Evolutionary conservation across 768 basidiomycete species (phyloP), one percentile per base, ranked within the genome.

Genomic region (Lactarius sanguifluus): DNA sequence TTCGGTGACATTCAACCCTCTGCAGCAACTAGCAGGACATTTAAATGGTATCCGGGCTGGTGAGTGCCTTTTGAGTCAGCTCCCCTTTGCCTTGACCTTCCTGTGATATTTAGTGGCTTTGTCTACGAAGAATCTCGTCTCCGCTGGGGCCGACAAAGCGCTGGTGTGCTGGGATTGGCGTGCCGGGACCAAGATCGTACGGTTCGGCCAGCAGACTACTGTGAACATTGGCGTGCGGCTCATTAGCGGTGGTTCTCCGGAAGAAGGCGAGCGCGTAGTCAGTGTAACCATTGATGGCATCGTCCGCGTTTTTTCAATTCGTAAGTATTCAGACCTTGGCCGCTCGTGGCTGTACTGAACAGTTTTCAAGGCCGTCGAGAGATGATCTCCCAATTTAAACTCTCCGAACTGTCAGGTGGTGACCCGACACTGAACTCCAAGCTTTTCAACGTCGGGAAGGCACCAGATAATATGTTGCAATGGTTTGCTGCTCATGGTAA

Each of bases 141-240:
- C 91, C 2, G 94, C 94, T 0, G 91, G 94, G 76, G 75, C 88
- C 74, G 78, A 88, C 69, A 88, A 88, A 72, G 86, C 84, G 0
- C 76, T 88, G 25, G 93, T 96, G 16, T 92, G 90, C 71, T 95
- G 91, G 92, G 91, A 94, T 76, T 93, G 91, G 92, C 84, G 93
- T 5, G 82, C 89, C 0, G 94, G 94, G 15, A 88, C 86, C 13
- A 96, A 96, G 80, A 89, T 94, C 57, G 90, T 94, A 43, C 81
- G 92, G 20, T 96, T 95, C 71, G 94, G 94, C 1, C 94, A 96
- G 74, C 93, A 95, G 78, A 96, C 92, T 12, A 96, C 92, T 8
- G 85, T 94, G 70, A 94, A 92, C 72, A 91, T 94, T 59, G 94
- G 94, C 10, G 91, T 96, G 32, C 92, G 94, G 76, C 83, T 96